Evolutionary conservation across 306 rosid genomes (phyloP).

Genomic region (Glycine soja): DNA sequence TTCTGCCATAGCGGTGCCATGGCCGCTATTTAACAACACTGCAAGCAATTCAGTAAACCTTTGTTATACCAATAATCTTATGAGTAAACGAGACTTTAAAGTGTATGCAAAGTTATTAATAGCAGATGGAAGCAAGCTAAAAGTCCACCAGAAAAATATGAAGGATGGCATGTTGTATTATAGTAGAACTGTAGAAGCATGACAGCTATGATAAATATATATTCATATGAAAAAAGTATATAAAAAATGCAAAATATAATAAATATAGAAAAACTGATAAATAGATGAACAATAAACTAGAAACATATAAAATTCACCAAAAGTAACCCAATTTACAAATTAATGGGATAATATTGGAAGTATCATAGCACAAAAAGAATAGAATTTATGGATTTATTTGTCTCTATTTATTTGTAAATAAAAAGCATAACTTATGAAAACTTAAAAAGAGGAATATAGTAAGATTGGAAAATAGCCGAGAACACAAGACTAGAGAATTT

Average conservation of each 20-base stretch:
- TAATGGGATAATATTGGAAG: neutral
- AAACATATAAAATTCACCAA: neutral
- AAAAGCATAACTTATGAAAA: neutral
- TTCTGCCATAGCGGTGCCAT: no score
- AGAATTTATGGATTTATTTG: neutral
- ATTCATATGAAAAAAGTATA: neutral
- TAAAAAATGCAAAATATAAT: neutral
- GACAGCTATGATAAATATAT: neutral
- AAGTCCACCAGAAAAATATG: no score
- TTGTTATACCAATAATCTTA: neutral
- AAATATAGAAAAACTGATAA: neutral
- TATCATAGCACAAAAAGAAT: neutral
- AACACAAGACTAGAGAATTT: neutral
- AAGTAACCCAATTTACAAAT: neutral
- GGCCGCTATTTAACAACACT: no score
- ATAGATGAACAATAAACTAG: neutral
- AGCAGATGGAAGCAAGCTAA: neutral
- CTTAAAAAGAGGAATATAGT: neutral
- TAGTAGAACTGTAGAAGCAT: neutral
- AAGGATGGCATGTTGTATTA: neutral
- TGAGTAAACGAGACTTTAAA: conserved; percentile 2
- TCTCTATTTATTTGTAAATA: neutral
- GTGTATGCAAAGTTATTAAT: neutral
- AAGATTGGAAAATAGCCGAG: neutral
- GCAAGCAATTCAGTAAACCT: neutral